phyloP scores from a whole-genome alignment of 2,329 filamentous ascomycete genomes.

The Diaporthe batatas region DNA sequence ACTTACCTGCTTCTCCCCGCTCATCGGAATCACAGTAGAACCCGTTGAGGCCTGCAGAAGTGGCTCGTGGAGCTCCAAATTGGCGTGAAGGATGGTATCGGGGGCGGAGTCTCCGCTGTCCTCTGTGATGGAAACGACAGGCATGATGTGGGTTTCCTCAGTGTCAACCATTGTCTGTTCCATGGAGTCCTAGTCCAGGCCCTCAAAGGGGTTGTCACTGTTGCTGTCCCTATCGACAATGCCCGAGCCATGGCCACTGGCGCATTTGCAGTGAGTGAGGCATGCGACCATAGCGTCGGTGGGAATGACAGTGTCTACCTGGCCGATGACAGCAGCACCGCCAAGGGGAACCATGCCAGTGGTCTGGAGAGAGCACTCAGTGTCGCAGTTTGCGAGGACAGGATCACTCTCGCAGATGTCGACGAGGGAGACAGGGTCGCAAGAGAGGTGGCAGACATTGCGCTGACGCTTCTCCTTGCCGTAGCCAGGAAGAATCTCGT shows the following conservation, averaged over 20 bases:
- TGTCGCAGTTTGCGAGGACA: not conserved
- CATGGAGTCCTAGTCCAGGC: slow-evolving; percentile 35
- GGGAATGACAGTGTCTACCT: too few species aligned
- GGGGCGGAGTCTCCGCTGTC: not conserved
- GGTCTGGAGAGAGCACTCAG: not conserved
- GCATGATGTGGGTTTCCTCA: not conserved
- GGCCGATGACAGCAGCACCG: not conserved
- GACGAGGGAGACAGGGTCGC: not conserved
- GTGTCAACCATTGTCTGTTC: not conserved
- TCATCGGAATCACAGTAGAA: slow-evolving; percentile 34
- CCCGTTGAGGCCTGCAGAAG: slow-evolving; percentile 34
- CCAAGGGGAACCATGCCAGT: not conserved
- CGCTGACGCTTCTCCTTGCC: slow-evolving; percentile 16
- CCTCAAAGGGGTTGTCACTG: slow-evolving; percentile 4
- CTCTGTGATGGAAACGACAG: not conserved
- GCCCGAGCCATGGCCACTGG: not conserved
- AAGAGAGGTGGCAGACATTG: not conserved
- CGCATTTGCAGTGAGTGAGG: not conserved
- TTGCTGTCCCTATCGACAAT: not conserved
- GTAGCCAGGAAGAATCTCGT: slow-evolving; percentile 25
- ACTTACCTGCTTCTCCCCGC: slow-evolving; percentile 1
- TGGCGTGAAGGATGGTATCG: slow-evolving; percentile 3
- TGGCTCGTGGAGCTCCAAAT: slow-evolving; percentile 25
- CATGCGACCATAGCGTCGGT: not conserved
- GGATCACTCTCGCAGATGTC: not conserved